A percentile compares a stretch with the other conserved stretches of the same genome.
phyloP scores from a whole-genome alignment of 495 filamentous ascomycete species.

The Lindgomyces ingoldianus region DNA sequence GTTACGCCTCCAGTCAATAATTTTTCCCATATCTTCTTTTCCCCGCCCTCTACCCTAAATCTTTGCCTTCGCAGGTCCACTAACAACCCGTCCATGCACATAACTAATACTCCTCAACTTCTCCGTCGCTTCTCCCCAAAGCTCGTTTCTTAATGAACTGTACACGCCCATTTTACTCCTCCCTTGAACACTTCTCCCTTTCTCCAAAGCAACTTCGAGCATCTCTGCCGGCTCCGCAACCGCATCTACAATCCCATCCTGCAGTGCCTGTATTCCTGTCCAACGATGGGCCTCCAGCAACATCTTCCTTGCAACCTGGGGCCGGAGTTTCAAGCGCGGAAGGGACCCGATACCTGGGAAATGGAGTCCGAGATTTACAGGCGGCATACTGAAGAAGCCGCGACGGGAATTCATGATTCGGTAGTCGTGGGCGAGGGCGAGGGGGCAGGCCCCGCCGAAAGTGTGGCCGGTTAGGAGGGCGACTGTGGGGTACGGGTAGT shows the following conservation, averaged over 20 bases:
- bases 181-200: slow-evolving; percentile 48
- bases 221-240: slow-evolving; percentile 52
- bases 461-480: slow-evolving; percentile 55
- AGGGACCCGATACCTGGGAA: slow-evolving; percentile 54
- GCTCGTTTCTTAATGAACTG: slow-evolving; percentile 50
- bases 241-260: slow-evolving; percentile 54
- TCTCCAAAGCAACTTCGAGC: slow-evolving; percentile 49
- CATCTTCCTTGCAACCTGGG: slow-evolving; percentile 55
- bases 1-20: not conserved
- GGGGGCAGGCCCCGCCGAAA: slow-evolving; percentile 54
- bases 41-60: too few species aligned
- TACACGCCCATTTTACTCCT: slow-evolving; percentile 57
- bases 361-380: slow-evolving; percentile 54
- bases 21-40: too few species aligned
- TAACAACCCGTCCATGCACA: slow-evolving; percentile 49
- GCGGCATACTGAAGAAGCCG: slow-evolving; percentile 55
- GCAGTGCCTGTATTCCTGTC: slow-evolving; percentile 53
- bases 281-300: slow-evolving; percentile 54
- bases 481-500: slow-evolving; percentile 56
- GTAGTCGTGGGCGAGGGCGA: slow-evolving; percentile 54
- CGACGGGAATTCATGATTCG: slow-evolving; percentile 55
- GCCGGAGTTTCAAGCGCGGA: slow-evolving; percentile 52
- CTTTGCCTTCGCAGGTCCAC: slow-evolving; percentile 43
- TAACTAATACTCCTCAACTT: slow-evolving; percentile 54
- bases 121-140: slow-evolving; percentile 53